Evolutionary conservation across 2,329 filamentous ascomycete species (phyloP).

Genomic region (Huntiella savannae): DNA sequence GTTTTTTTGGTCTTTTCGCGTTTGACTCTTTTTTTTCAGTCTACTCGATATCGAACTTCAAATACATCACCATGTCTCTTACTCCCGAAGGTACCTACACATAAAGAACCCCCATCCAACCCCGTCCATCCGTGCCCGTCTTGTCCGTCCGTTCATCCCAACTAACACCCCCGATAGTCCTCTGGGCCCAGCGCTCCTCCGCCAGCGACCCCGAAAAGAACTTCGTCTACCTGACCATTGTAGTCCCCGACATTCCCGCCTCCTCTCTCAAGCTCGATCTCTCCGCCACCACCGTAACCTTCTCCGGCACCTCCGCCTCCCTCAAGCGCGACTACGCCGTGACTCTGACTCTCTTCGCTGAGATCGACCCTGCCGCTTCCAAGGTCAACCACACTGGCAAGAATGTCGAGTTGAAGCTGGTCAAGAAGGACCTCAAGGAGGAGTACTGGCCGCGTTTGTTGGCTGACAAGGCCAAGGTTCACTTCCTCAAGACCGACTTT

Average conservation of each 20-base stretch:
- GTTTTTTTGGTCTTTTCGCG: slow-evolving; percentile 11
- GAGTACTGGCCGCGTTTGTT: slow-evolving; percentile 92
- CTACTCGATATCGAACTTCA: not conserved
- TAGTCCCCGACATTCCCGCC: slow-evolving; percentile 64
- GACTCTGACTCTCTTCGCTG: slow-evolving; percentile 70
- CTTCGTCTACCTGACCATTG: slow-evolving; percentile 84
- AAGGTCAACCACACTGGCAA: slow-evolving; percentile 78
- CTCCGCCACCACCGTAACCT: slow-evolving; percentile 56
- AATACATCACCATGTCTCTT: slow-evolving; percentile 9
- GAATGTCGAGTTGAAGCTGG: slow-evolving; percentile 74
- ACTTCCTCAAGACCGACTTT: slow-evolving; percentile 97
- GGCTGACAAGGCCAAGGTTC: slow-evolving; percentile 74
- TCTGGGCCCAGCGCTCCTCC: slow-evolving; percentile 95
- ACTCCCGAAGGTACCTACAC: slow-evolving; percentile 22
- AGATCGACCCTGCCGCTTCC: slow-evolving; percentile 71
- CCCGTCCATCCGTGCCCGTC: not conserved
- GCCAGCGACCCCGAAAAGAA: slow-evolving; percentile 66
- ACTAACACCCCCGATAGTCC: slow-evolving; percentile 37
- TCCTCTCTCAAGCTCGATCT: slow-evolving; percentile 66
- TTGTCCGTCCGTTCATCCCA: not conserved
- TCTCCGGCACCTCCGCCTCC: slow-evolving; percentile 63
- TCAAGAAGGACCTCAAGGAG: slow-evolving; percentile 90
- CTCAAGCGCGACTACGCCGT: slow-evolving; percentile 79
- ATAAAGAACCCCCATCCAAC: not conserved
- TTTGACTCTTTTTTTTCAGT: slow-evolving; percentile 11